phyloP scores from a whole-genome alignment of 2,329 filamentous ascomycete genomes.

The Cladosporium oxysporum region DNA sequence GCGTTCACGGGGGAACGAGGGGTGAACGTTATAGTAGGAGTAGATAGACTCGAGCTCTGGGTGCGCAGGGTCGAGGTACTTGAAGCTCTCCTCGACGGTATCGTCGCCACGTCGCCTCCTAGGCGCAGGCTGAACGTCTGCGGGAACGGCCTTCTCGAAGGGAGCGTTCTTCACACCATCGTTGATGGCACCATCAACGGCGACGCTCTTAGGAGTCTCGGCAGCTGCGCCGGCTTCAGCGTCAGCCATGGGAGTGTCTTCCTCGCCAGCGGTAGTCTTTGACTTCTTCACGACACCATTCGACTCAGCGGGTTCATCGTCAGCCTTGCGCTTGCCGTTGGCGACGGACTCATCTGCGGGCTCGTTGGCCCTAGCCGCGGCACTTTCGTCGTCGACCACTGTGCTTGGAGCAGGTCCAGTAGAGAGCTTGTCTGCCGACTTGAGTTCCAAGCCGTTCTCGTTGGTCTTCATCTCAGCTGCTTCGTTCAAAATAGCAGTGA shows the following conservation, averaged over 20 bases:
- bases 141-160: constrained; percentile 28
- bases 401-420: constrained; percentile 19
- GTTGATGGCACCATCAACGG: constrained; percentile 19
- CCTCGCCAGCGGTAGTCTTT: constrained; percentile 18
- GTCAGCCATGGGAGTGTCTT: constrained; percentile 21
- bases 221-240: constrained; percentile 15
- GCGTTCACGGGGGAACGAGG: constrained; percentile 82
- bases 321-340: constrained; percentile 20
- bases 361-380: constrained; percentile 25
- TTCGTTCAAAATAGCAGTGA: constrained; percentile 45
- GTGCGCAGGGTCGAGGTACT: constrained; percentile 76
- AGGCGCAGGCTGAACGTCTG: constrained; percentile 21
- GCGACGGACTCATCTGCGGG: constrained; percentile 7
- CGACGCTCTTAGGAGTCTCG: not conserved
- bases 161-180: constrained; percentile 28
- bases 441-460: constrained; percentile 14
- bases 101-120: constrained; percentile 35
- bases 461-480: constrained; percentile 26
- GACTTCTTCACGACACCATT: constrained; percentile 19
- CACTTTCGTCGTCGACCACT: constrained; percentile 3
- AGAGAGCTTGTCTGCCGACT: constrained; percentile 21
- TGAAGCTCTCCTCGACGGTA: constrained; percentile 87
- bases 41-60: constrained; percentile 75
- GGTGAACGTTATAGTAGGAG: constrained; percentile 80
- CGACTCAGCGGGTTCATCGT: constrained; percentile 20